Percentiles rank a stretch among this genome's conserved stretches.
These are phyloP conservation scores for Coemansia sp. DNA, from an alignment of 192 early-diverging fungal species.

Conservation along the genomic window DNA sequence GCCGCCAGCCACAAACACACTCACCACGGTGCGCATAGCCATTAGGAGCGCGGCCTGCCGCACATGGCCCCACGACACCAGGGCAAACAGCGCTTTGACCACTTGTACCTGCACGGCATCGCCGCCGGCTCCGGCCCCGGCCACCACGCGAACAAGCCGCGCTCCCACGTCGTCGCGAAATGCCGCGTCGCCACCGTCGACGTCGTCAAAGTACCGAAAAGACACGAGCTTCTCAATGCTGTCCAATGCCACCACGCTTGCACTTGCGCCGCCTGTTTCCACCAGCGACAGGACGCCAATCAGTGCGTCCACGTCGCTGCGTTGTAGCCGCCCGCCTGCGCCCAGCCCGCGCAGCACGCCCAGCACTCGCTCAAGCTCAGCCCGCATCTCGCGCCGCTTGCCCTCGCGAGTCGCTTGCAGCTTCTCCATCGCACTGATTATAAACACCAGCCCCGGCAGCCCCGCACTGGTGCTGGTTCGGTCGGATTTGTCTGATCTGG, in stretches of 20 bases:
- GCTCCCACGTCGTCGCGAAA: constrained; percentile 5
- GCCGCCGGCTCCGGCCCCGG: constrained; percentile 74
- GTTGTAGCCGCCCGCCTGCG: constrained; percentile 14
- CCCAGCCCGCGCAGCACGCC: constrained; percentile 19
- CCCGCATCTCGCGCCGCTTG: constrained; percentile 50
- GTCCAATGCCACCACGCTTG: constrained; percentile 68
- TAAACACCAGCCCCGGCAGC: constrained; percentile 57
- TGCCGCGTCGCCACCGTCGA: constrained; percentile 4
- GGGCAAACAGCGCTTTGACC: constrained; percentile 84
- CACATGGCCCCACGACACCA: constrained; percentile 70
- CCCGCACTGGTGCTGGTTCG: neutral
- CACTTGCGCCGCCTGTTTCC: constrained; percentile 60
- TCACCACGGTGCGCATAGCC: constrained; percentile 81
- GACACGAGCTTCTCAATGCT: constrained; percentile 79
- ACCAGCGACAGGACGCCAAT: constrained; percentile 71
- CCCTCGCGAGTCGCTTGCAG: constrained; percentile 59
- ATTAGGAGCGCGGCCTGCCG: constrained; percentile 75
- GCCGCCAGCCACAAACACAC: constrained; percentile 81
- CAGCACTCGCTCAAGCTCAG: constrained; percentile 54
- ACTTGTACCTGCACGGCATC: constrained; percentile 90
- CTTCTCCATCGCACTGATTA: constrained; percentile 65
- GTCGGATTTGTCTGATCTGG: neutral
- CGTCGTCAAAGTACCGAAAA: constrained; percentile 60
- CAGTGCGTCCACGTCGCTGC: constrained; percentile 46
- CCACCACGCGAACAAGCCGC: constrained; percentile 71